phyloP scores from a whole-genome alignment of 108 stramenopile genomes.

The Licmophora abbreviata region DNA sequence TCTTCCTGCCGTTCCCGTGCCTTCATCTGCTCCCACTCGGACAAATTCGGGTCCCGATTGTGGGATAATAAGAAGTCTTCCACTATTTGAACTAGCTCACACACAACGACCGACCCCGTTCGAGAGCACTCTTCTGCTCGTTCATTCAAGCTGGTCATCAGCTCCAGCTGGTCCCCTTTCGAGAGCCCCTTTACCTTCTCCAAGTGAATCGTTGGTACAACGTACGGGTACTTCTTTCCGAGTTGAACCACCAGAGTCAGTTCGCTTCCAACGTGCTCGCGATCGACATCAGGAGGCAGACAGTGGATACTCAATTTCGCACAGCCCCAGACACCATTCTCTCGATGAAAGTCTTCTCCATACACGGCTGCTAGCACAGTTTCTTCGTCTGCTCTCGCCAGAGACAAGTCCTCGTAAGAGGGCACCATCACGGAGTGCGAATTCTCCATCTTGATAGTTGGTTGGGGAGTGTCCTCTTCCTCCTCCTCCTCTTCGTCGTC shows the following conservation, averaged over 20 bases:
- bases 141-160: slow-evolving; percentile 22
- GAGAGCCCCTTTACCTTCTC: slow-evolving; percentile 38
- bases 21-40: slow-evolving; percentile 55
- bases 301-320: slow-evolving; percentile 23
- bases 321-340: slow-evolving; percentile 39
- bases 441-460: not conserved
- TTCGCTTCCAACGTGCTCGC: slow-evolving; percentile 17
- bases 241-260: slow-evolving; percentile 41
- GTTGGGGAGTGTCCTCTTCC: not conserved
- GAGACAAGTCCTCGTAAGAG: slow-evolving; percentile 60
- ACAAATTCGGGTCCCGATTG: slow-evolving; percentile 49
- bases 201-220: slow-evolving; percentile 43
- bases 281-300: slow-evolving; percentile 34
- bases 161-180: slow-evolving; percentile 20
- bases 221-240: slow-evolving; percentile 59
- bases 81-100: slow-evolving; percentile 62
- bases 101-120: slow-evolving; percentile 57
- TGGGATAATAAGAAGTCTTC: slow-evolving; percentile 61
- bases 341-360: slow-evolving; percentile 45
- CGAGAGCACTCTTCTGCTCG: slow-evolving; percentile 48
- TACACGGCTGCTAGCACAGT: slow-evolving; percentile 71
- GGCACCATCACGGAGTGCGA: slow-evolving; percentile 9
- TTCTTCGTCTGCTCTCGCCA: slow-evolving; percentile 59
- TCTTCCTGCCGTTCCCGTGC: slow-evolving; percentile 34
- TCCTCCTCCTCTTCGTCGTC: slow-evolving; percentile 1